Conservation (phyloP, 495 filamentous ascomycete genomes). For the Thermochaetoides thermophila region DNA sequence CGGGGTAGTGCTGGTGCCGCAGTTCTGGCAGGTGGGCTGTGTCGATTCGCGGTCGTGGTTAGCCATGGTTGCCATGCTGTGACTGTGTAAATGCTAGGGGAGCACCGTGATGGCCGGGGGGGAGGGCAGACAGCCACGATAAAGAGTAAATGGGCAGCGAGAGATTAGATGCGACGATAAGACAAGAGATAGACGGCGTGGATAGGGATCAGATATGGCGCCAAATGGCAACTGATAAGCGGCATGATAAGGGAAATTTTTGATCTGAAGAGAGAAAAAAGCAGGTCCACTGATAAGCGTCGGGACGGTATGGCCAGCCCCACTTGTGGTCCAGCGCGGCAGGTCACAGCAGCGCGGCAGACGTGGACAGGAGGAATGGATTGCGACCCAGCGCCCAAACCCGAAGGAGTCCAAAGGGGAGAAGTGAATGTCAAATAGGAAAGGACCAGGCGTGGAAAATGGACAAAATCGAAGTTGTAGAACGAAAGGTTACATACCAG, state of each 20-base stretch:
- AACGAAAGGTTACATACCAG: conserved; percentile 38
- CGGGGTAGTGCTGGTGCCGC: conserved; percentile 85
- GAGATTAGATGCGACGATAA: conserved; percentile 22
- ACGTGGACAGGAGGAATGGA: no score
- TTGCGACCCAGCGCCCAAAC: no score
- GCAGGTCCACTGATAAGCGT: conserved; percentile 6
- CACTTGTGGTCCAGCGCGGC: no score
- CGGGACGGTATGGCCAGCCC: no score
- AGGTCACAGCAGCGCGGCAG: no score
- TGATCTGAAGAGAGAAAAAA: conserved; percentile 14
- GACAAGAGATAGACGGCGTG: conserved; percentile 14
- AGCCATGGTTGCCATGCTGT: conserved; percentile 26
- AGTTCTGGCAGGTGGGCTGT: conserved; percentile 97
- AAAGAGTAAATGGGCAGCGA: conserved; percentile 7
- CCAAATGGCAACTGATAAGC: conserved; percentile 15
- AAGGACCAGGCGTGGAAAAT: not conserved
- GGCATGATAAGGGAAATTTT: conserved; percentile 24
- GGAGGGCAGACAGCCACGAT: no score
- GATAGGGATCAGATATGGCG: conserved; percentile 10
- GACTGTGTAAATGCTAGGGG: conserved; percentile 4
- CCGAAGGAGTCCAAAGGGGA: no score
- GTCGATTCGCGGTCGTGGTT: conserved; percentile 44
- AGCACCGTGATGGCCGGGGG: not conserved
- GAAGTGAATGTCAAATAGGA: no score
- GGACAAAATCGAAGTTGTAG: conserved; percentile 6